Evolutionary conservation across 1,284 basidiomycete species (phyloP).

Genomic region (Anthracocystis setariae): DNA sequence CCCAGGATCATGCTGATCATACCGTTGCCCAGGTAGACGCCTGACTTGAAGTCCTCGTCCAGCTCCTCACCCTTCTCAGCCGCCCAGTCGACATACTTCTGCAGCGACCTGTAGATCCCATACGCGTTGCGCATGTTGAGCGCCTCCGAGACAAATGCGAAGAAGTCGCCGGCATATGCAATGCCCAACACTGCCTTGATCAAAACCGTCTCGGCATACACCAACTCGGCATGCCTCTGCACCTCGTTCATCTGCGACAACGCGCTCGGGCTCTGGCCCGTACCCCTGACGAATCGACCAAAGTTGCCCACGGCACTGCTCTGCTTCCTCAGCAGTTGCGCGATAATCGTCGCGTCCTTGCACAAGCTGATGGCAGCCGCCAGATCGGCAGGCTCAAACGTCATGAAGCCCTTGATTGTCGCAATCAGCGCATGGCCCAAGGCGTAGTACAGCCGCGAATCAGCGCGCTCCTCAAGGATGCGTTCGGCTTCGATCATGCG

Average conservation of each 20-base stretch:
- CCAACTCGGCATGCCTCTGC: constrained; percentile 65
- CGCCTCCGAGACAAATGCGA: constrained; percentile 65
- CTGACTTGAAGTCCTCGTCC: constrained; percentile 65
- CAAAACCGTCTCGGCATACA: constrained; percentile 62
- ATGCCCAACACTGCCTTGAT: constrained; percentile 66
- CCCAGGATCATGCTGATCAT: constrained; percentile 66
- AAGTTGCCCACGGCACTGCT: constrained; percentile 54
- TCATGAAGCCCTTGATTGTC: constrained; percentile 68
- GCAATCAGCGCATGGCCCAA: constrained; percentile 64
- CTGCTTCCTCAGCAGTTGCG: constrained; percentile 60
- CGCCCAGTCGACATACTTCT: constrained; percentile 65
- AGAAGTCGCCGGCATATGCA: constrained; percentile 65
- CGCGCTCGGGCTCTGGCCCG: constrained; percentile 55
- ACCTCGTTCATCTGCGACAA: constrained; percentile 61
- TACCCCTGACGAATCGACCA: constrained; percentile 64
- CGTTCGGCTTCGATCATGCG: constrained; percentile 66
- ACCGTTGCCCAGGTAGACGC: constrained; percentile 66
- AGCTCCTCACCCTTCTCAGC: constrained; percentile 45
- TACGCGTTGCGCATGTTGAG: constrained; percentile 67
- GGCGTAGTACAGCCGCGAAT: constrained; percentile 63
- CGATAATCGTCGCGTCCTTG: constrained; percentile 62
- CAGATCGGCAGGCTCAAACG: constrained; percentile 65
- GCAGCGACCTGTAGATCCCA: constrained; percentile 64
- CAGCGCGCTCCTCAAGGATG: constrained; percentile 57
- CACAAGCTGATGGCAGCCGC: constrained; percentile 64